These are phyloP conservation scores for Candida nemodendra DNA, from an alignment of 805 yeast genomes.

Conservation along the genomic window DNA sequence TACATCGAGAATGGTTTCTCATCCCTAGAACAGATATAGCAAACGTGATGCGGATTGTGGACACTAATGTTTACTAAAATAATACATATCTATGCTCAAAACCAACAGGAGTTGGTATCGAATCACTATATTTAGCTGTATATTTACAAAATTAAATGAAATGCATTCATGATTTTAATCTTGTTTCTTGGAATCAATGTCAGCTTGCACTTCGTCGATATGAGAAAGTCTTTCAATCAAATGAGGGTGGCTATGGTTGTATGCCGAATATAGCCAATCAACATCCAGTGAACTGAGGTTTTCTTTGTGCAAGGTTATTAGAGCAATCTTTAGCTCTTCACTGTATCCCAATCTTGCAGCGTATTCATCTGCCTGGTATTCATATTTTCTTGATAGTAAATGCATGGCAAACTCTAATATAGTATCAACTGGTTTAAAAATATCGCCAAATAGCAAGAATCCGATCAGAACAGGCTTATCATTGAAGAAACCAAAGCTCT, in stretches of 20 bases:
- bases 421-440: slow-evolving; percentile 76
- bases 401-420: slow-evolving; percentile 64
- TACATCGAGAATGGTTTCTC: slow-evolving; percentile 58
- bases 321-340: slow-evolving; percentile 62
- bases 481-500: slow-evolving; percentile 70
- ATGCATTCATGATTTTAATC: slow-evolving; percentile 8
- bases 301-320: slow-evolving; percentile 73
- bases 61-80: slow-evolving; percentile 16
- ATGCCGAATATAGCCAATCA: slow-evolving; percentile 85
- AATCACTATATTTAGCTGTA: background rate
- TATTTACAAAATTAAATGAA: background rate
- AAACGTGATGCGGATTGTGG: slow-evolving; percentile 35
- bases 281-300: slow-evolving; percentile 86
- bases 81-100: background rate
- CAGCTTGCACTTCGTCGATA: slow-evolving; percentile 41
- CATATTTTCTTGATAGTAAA: slow-evolving; percentile 77
- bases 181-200: slow-evolving; percentile 19
- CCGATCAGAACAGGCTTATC: slow-evolving; percentile 79
- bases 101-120: too few species aligned
- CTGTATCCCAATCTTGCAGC: slow-evolving; percentile 77
- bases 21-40: slow-evolving; percentile 42
- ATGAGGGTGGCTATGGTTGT: slow-evolving; percentile 89
- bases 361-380: slow-evolving; percentile 89
- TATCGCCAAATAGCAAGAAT: slow-evolving; percentile 72
- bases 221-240: slow-evolving; percentile 85